Percentiles rank a stretch among this genome's conserved stretches.
These are phyloP conservation scores for Suhomyces sp. DNA, from an alignment of 805 yeast genomes.

Conservation along the genomic window DNA sequence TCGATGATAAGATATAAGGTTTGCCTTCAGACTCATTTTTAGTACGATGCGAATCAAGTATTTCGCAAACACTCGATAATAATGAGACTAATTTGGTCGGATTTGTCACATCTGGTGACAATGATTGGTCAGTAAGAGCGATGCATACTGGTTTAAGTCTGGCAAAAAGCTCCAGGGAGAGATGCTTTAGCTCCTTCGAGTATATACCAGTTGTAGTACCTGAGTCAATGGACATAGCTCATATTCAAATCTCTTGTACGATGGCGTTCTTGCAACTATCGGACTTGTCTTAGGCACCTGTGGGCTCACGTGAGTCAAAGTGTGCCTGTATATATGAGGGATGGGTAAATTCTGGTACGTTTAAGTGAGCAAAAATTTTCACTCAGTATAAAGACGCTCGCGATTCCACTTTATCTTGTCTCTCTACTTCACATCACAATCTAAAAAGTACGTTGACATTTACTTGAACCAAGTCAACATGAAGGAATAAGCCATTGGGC, in stretches of 20 bases:
- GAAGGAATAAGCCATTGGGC: background rate
- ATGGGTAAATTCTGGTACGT: background rate
- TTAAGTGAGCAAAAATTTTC: background rate
- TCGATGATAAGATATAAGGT: constrained; percentile 25
- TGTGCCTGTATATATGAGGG: background rate
- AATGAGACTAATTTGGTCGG: background rate
- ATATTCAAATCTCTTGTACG: background rate
- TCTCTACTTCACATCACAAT: background rate
- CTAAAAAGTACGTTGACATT: constrained; percentile 2
- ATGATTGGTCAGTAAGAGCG: constrained; percentile 13
- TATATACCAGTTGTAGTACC: constrained; percentile 1
- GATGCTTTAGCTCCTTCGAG: constrained; percentile 1
- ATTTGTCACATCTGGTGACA: background rate
- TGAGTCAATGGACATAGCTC: background rate
- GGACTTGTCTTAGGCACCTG: background rate
- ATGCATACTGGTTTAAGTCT: constrained; percentile 31
- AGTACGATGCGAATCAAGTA: constrained; percentile 15
- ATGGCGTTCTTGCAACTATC: background rate
- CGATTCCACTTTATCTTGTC: background rate
- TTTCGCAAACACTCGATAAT: background rate
- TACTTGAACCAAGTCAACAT: constrained; percentile 2
- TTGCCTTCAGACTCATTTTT: background rate
- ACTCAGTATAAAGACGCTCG: background rate
- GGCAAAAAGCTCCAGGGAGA: constrained; percentile 28
- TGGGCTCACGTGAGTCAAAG: background rate